A percentile compares a stretch with the other conserved stretches of the same genome.
phyloP scores from a whole-genome alignment of 176 grass and related monocot genomes.

The Carex littledalei region DNA sequence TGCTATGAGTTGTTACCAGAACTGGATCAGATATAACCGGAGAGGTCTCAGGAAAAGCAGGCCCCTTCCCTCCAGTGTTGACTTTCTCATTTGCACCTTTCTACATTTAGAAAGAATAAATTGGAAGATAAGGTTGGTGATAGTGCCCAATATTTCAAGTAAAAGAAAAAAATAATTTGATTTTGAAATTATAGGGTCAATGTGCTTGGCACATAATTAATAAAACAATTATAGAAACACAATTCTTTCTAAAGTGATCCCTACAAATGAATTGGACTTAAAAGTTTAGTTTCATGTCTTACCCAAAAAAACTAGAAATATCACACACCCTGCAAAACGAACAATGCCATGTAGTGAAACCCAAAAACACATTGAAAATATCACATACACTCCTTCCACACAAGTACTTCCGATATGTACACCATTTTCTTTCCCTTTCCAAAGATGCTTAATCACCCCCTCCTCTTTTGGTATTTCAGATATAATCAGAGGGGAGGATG shows the following conservation, averaged over 20 bases:
- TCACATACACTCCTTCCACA: neutral
- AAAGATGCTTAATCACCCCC: neutral
- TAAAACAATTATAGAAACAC: neutral
- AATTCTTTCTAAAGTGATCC: neutral
- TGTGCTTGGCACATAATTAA: neutral
- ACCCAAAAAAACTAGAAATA: neutral
- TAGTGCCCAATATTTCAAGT: neutral
- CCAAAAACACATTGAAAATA: neutral
- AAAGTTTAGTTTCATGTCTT: neutral
- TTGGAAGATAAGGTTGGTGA: neutral
- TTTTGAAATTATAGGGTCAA: neutral
- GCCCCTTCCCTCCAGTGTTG: constrained; percentile 34
- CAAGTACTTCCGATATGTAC: neutral
- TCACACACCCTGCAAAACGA: neutral
- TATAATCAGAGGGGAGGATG: neutral
- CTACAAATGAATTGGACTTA: neutral
- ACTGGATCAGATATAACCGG: constrained; percentile 74
- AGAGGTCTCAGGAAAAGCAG: constrained; percentile 40
- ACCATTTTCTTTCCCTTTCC: neutral
- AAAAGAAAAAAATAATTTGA: neutral
- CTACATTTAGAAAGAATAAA: constrained; percentile 30
- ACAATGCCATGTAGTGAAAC: neutral
- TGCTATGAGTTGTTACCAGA: constrained; percentile 41
- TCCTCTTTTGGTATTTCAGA: neutral
- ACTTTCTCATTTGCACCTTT: constrained; percentile 48